Base-by-base conservation (phyloP, 257 asterid genomes). In the Phtheirospermum japonicum region DNA sequence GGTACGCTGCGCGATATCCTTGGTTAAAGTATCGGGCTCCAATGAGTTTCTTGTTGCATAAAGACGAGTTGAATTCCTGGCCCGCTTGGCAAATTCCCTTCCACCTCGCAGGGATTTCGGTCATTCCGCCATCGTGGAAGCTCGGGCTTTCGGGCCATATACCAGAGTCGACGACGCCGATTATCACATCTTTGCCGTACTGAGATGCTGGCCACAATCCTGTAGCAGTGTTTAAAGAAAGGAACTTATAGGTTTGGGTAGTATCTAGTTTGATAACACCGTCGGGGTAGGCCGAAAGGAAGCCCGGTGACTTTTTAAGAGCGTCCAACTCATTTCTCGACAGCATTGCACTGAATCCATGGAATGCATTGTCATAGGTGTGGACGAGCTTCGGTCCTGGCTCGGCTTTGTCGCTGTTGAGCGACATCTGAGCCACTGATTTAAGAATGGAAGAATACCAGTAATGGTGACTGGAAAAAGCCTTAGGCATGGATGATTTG, bases 121-220 rank as follows among this genome's bases (percentile, higher is more conserved):
- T 54, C 73, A 76, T 67, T 0, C 78, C 75, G 0, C 53, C 64
- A 7, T 76, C 78, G 4, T 7, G 43, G 14, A 76, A 76, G 53
- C 81, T 72, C 17, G 51, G 72, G 16, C 78, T 76, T 33, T 76
- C 81, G 0, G 81, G 81, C 81, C 81, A 76, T 5, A 76, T 48
- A 0, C 81, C 81, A 0, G 52, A 20, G 52, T 76, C 78, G 4
- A 76, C 30, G 4, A 76, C 49, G 6, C 75, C 81, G 6, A 76
- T 68, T 18, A 76, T 72, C 54, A 72, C 81, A 13, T 76, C 75
- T 45, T 59, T 68, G 7, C 81, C 81, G 20, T 67, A 72, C 3
- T 59, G 7, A 12, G 80, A 71, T 0, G 80, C 80, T 0, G 76
- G 80, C 80, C 80, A 71, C 7, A 75, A 30, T 4, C 80, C 80